These are phyloP conservation scores for Monocercomonoides exilis DNA, from an alignment of 78 protist species.

Conservation along the genomic window DNA sequence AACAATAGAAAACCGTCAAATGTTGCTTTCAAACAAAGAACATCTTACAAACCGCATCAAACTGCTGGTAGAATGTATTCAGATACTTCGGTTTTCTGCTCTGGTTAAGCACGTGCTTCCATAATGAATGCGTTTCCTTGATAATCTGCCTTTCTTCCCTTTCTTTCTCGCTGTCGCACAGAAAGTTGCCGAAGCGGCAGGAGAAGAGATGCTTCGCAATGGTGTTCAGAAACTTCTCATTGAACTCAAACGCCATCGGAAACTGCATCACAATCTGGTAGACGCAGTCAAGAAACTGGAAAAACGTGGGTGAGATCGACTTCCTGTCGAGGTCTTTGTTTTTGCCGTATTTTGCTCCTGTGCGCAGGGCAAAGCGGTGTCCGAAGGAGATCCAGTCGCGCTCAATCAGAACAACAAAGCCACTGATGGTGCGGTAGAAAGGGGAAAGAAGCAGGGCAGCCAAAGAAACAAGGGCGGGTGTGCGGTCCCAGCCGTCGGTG, in stretches of 20 bases:
- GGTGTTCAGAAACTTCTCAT: slow-evolving; percentile 25
- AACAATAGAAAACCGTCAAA: no score
- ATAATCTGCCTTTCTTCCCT: neutral
- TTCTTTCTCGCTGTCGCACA: slow-evolving; percentile 41
- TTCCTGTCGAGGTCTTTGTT: neutral
- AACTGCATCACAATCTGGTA: slow-evolving; percentile 44
- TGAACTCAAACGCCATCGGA: slow-evolving; percentile 60
- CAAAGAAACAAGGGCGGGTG: slow-evolving; percentile 61
- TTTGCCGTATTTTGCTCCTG: neutral
- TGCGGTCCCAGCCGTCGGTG: slow-evolving; percentile 91
- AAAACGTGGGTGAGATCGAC: slow-evolving; percentile 47
- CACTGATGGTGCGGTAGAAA: slow-evolving; percentile 9
- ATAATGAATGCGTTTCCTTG: slow-evolving; percentile 19
- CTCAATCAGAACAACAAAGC: slow-evolving; percentile 6
- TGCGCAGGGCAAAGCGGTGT: slow-evolving; percentile 2
- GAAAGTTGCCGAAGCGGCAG: slow-evolving; percentile 58
- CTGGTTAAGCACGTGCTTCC: no score
- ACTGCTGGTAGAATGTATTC: no score
- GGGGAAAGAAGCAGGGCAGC: slow-evolving; percentile 68
- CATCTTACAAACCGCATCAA: no score
- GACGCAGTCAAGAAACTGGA: slow-evolving; percentile 61
- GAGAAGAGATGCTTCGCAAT: slow-evolving; percentile 18
- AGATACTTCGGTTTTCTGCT: no score
- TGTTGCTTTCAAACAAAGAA: no score
- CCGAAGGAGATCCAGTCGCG: slow-evolving; percentile 5